Base-by-base conservation (phyloP, 768 basidiomycete species). In the Lentinula sp. region DNA sequence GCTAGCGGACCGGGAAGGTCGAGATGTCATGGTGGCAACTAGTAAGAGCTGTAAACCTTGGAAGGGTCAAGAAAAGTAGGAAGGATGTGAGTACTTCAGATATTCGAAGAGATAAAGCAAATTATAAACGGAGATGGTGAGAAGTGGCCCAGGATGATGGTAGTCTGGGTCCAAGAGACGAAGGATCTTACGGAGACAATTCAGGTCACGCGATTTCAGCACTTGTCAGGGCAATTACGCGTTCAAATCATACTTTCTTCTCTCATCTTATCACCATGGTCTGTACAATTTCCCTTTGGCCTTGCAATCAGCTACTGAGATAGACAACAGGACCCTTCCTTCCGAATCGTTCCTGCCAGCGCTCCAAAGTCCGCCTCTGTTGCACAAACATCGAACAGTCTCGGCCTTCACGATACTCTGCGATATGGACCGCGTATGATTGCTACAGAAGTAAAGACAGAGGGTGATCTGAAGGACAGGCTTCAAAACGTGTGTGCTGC, bases 361-460 rank as follows among this genome's bases (percentile, higher is more conserved):
- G 69, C 73, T 45, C 68, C 79, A 54, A 86, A 88, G 72, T 75
- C 81, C 11, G 90, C 88, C 2, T 84, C 90, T 4, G 69, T 90
- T 50, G 73, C 81, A 62, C 80, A 86, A 70, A 92, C 86, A 5
- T 81, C 84, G 57, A 89, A 88, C 73, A 80, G 80, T 64, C 76
- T 92, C 58, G 95, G 95, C 43, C 79, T 94, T 1, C 96, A 97
- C 71, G 94, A 98, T 71, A 85, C 91, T 3, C 81, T 99, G 59
- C 81, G 84, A 56, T 86, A 95, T 74, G 96, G 96, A 3, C 86
- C 88, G 21, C 84, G 89, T 62, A 92, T 80, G 67, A 81, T 98
- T 63, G 89, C 89, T 0, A 81, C 88, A 18, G 88, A 94, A 67
- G 78, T 87, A 10, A 83, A 86, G 63, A 78, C 84, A 9, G 79